These are phyloP conservation scores for Melampsora occidentalis DNA, from an alignment of 1,284 basidiomycete genomes.

Conservation along the genomic window DNA sequence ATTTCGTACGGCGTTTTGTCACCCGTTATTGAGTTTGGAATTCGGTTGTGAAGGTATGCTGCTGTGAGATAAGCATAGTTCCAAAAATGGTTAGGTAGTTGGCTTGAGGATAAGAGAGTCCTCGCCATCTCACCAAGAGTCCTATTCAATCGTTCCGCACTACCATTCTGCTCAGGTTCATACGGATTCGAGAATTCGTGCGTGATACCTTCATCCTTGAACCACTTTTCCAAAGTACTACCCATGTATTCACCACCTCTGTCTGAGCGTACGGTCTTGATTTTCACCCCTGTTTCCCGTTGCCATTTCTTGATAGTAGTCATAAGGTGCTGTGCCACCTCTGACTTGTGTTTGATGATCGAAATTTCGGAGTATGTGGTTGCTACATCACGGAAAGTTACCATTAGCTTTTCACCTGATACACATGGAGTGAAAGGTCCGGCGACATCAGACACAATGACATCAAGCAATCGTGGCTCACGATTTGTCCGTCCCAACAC, in stretches of 20 bases:
- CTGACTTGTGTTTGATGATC: neutral
- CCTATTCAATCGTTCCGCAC: neutral
- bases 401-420: too few relatives aligned
- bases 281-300: neutral
- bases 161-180: neutral
- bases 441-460: too few relatives aligned
- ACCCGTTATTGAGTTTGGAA: too few relatives aligned
- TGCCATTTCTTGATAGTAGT: neutral
- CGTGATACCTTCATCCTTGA: neutral
- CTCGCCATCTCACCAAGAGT: neutral
- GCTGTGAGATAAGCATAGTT: neutral
- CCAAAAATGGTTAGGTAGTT: neutral
- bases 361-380: neutral
- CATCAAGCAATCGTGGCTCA: too few relatives aligned
- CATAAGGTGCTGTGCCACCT: neutral
- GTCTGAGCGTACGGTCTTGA: constrained; percentile 16
- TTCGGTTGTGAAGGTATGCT: neutral
- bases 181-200: neutral
- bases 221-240: neutral
- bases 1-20: too few relatives aligned
- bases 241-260: constrained; percentile 3
- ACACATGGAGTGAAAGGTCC: too few relatives aligned
- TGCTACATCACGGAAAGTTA: neutral
- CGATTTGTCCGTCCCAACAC: too few relatives aligned
- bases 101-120: neutral